Conservation (phyloP, 306 rosid genomes). For the Mimosa pudica region DNA sequence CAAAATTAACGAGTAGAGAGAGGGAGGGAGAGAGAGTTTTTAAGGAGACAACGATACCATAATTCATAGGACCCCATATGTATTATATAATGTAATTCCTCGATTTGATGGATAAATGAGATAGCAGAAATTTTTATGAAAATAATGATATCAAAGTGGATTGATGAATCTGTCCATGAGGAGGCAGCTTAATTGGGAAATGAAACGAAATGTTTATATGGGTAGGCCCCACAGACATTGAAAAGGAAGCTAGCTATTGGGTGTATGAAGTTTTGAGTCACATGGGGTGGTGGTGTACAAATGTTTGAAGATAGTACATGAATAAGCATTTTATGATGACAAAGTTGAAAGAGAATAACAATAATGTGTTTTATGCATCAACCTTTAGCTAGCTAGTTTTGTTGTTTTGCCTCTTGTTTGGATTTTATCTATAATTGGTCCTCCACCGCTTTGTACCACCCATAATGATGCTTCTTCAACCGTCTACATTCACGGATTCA, state of each 20-base stretch:
- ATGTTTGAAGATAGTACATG: conserved; percentile 22
- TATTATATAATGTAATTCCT: not conserved
- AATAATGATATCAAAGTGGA: too few species aligned
- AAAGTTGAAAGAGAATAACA: conserved; percentile 29
- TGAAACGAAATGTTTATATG: not conserved
- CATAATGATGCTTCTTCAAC: conserved; percentile 40
- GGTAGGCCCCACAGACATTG: not conserved
- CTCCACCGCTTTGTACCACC: conserved; percentile 9
- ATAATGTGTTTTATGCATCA: conserved; percentile 6
- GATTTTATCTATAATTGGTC: conserved; percentile 39
- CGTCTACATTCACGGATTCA: conserved; percentile 29
- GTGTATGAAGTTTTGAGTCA: conserved; percentile 18
- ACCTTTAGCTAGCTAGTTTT: conserved; percentile 22
- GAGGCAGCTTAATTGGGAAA: not conserved
- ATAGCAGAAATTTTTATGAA: not conserved
- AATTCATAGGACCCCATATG: not conserved
- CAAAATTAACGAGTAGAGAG: not conserved
- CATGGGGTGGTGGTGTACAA: conserved; percentile 41
- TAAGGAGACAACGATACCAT: not conserved
- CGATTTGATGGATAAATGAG: not conserved
- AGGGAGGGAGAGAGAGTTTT: not conserved
- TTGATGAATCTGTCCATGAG: not conserved
- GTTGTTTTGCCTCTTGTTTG: conserved; percentile 36
- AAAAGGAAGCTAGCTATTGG: conserved; percentile 5
- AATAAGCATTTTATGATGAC: conserved; percentile 30